Conservation (phyloP, 1,139 yeast species). For the Wickerhamomyces sp. region DNA sequence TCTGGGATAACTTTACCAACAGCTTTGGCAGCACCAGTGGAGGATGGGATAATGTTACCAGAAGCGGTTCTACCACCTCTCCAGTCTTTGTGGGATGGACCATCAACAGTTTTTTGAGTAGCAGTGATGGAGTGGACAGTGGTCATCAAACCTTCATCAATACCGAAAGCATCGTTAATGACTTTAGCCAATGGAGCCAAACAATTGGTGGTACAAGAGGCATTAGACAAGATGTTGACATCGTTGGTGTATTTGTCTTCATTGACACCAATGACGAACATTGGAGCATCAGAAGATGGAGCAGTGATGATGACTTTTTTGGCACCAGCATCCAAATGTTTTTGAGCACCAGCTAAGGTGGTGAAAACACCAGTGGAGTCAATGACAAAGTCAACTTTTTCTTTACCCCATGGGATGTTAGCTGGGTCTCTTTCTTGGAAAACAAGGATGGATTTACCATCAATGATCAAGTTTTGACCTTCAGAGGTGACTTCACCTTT, state of each 20-base stretch:
- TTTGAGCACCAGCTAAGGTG: conserved; percentile 69
- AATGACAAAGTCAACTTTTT: conserved; percentile 73
- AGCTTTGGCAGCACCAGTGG: conserved; percentile 93
- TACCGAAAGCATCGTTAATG: conserved; percentile 72
- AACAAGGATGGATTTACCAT: conserved; percentile 64
- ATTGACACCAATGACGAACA: conserved; percentile 85
- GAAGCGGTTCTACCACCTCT: conserved; percentile 93
- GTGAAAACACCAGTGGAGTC: conserved; percentile 92
- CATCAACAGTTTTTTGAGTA: conserved; percentile 87
- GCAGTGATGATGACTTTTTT: conserved; percentile 87
- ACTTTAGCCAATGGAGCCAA: conserved; percentile 86
- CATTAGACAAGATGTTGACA: conserved; percentile 71
- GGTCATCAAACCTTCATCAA: conserved; percentile 87
- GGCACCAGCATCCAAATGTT: conserved; percentile 83
- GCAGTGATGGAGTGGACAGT: conserved; percentile 89
- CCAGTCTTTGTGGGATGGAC: conserved; percentile 91
- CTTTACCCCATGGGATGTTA: conserved; percentile 75
- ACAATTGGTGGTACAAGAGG: conserved; percentile 90
- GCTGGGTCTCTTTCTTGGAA: conserved; percentile 79
- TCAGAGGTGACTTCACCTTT: conserved; percentile 59
- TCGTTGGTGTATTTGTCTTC: conserved; percentile 67
- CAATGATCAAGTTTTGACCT: conserved; percentile 54
- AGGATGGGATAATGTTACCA: conserved; percentile 84
- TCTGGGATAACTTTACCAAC: conserved; percentile 88
- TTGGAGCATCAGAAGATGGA: conserved; percentile 84